Percentiles rank a stretch among this genome's conserved stretches.
Evolutionary conservation across 208 protist species (phyloP).

Genomic region (Acanthamoeba castellanii): DNA sequence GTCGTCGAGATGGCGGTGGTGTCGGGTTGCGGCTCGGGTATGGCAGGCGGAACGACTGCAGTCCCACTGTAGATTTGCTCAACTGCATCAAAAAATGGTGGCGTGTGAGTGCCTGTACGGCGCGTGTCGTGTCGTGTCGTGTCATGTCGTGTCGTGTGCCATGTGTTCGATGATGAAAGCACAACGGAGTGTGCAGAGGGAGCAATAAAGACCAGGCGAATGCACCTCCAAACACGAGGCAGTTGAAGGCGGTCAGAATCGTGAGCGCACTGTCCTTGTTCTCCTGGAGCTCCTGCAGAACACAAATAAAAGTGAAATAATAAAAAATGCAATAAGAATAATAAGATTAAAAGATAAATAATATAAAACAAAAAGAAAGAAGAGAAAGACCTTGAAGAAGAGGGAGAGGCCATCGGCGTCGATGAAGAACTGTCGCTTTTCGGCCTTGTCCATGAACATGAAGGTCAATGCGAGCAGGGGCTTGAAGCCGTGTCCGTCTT

Average conservation of each 20-base stretch:
- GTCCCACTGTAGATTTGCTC: not conserved
- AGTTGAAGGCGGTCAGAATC: not conserved
- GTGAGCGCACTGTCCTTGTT: not conserved
- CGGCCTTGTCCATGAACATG: not conserved
- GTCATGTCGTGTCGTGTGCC: too few relatives aligned
- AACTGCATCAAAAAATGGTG: not conserved
- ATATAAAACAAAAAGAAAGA: too few relatives aligned
- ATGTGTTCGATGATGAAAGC: not conserved
- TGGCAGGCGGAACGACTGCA: not conserved
- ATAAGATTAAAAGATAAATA: too few relatives aligned
- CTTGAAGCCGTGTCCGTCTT: not conserved
- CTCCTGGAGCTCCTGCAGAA: not conserved
- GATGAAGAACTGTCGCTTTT: not conserved
- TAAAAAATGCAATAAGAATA: not conserved
- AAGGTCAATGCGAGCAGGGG: not conserved
- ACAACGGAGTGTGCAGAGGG: not conserved
- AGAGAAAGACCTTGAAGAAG: not conserved
- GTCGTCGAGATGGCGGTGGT: too few relatives aligned
- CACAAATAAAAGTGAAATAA: too few relatives aligned
- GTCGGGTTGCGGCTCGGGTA: too few relatives aligned
- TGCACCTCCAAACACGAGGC: constrained; percentile 5
- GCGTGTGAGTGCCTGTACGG: not conserved
- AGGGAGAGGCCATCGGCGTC: constrained; percentile 14
- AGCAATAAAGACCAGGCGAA: not conserved
- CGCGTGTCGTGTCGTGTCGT: not conserved